Percentiles rank a stretch among this genome's conserved stretches.
Conservation (phyloP, 805 yeast genomes). For the Wickerhamiella cacticola region DNA sequence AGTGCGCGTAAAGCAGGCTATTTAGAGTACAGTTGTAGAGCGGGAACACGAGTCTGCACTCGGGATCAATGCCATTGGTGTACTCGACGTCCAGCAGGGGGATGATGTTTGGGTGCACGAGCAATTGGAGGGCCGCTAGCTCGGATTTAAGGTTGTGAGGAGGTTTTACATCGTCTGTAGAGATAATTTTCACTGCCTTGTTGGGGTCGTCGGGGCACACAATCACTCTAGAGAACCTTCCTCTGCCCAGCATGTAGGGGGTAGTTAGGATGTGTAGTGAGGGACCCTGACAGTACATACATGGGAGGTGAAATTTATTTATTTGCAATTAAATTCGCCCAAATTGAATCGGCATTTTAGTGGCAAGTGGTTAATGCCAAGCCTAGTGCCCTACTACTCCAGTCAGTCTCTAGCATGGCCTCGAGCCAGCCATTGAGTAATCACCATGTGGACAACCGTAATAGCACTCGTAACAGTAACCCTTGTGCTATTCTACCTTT, state of each 20-base stretch:
- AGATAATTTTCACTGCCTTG: slow-evolving; percentile 41
- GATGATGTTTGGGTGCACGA: slow-evolving; percentile 19
- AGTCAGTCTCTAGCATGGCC: too few relatives aligned
- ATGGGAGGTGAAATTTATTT: too few relatives aligned
- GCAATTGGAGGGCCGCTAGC: slow-evolving; percentile 30
- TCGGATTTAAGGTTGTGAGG: slow-evolving; percentile 45
- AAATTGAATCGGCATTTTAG: too few relatives aligned
- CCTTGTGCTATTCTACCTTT: slow-evolving; percentile 26
- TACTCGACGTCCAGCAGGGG: slow-evolving; percentile 23
- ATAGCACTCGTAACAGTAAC: neutral
- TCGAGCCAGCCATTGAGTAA: too few relatives aligned
- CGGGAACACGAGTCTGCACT: slow-evolving; percentile 33
- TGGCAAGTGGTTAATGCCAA: too few relatives aligned
- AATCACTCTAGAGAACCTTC: neutral
- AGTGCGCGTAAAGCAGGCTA: slow-evolving; percentile 27
- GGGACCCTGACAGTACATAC: too few relatives aligned
- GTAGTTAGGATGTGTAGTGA: too few relatives aligned
- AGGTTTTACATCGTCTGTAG: slow-evolving; percentile 39
- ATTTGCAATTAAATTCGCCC: too few relatives aligned
- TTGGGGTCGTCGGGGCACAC: too few relatives aligned
- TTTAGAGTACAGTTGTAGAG: slow-evolving; percentile 31
- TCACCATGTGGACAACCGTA: too few relatives aligned
- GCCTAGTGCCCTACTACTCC: too few relatives aligned
- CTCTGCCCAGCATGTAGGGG: neutral
- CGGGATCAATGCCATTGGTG: slow-evolving; percentile 18